Conservation (phyloP, 331 rosid genomes). For the Quercus lobata region DNA sequence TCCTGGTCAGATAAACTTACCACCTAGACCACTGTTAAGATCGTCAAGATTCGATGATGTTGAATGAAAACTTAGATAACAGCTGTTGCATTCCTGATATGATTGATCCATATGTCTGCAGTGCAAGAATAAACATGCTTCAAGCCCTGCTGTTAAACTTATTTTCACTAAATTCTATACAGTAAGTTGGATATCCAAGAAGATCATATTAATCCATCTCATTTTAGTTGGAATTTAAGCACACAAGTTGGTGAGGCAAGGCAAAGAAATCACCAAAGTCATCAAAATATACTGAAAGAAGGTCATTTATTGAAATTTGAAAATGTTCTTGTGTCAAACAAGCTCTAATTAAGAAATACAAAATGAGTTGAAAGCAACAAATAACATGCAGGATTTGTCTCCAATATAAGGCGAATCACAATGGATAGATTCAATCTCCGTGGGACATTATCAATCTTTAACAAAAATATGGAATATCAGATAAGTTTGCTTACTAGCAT, state of each 20-base stretch:
- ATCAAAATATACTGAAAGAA: background rate
- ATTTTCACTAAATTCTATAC: background rate
- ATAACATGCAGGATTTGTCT: background rate
- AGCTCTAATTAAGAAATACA: background rate
- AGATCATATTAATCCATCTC: background rate
- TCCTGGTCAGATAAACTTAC: background rate
- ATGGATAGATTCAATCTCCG: background rate
- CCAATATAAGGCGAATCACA: background rate
- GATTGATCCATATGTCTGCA: constrained; percentile 77
- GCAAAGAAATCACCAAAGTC: background rate
- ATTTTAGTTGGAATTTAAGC: background rate
- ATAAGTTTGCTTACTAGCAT: no score
- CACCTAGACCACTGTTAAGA: background rate
- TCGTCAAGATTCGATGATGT: constrained; percentile 43
- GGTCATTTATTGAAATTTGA: background rate
- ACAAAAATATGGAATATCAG: background rate
- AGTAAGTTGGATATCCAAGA: background rate
- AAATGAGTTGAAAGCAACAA: background rate
- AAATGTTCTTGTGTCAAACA: background rate
- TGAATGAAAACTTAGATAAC: constrained; percentile 67
- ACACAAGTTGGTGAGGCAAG: background rate
- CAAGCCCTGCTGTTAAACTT: background rate
- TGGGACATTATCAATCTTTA: background rate
- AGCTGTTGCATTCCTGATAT: constrained; percentile 73
- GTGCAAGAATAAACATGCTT: background rate